A percentile compares a stretch with the other conserved stretches of the same genome.
Conservation (phyloP, 176 grass and related monocot genomes). For the Avena sativa region DNA sequence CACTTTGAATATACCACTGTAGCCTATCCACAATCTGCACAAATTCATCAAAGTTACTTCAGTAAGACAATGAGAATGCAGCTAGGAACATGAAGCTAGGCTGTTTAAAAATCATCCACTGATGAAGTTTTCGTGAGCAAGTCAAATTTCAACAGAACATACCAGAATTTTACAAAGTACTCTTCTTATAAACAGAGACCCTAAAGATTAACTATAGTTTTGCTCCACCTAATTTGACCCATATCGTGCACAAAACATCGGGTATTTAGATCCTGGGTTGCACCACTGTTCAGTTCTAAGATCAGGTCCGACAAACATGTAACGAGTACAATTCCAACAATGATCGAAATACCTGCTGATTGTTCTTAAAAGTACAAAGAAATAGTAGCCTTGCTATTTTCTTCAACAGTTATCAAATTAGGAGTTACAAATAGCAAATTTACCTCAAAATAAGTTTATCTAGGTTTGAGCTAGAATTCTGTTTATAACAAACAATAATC, state of each 20-base stretch:
- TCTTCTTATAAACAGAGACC: not conserved
- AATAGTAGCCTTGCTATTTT: not conserved
- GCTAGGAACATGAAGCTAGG: not conserved
- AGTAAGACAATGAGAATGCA: slow-evolving; percentile 33
- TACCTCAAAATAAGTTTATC: not conserved
- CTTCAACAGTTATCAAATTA: not conserved
- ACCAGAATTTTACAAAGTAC: not conserved
- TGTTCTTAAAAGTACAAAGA: slow-evolving; percentile 6
- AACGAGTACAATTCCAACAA: not conserved
- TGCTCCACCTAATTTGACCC: slow-evolving; percentile 5
- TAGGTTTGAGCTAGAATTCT: not conserved
- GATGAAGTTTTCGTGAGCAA: not conserved
- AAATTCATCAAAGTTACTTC: slow-evolving; percentile 27
- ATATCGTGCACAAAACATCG: not conserved
- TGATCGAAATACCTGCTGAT: not conserved
- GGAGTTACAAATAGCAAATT: not conserved
- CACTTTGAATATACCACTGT: slow-evolving; percentile 87
- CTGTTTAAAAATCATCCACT: not conserved
- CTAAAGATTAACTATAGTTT: not conserved
- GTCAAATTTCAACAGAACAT: slow-evolving; percentile 1
- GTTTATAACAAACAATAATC: not conserved
- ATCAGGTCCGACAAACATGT: not conserved
- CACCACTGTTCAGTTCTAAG: not conserved
- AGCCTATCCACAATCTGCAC: slow-evolving; percentile 89
- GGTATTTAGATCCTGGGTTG: not conserved